Evolutionary conservation across 768 basidiomycete genomes (phyloP), one percentile per base, ranked within the genome.

Genomic region (Pulveroboletus sp.): DNA sequence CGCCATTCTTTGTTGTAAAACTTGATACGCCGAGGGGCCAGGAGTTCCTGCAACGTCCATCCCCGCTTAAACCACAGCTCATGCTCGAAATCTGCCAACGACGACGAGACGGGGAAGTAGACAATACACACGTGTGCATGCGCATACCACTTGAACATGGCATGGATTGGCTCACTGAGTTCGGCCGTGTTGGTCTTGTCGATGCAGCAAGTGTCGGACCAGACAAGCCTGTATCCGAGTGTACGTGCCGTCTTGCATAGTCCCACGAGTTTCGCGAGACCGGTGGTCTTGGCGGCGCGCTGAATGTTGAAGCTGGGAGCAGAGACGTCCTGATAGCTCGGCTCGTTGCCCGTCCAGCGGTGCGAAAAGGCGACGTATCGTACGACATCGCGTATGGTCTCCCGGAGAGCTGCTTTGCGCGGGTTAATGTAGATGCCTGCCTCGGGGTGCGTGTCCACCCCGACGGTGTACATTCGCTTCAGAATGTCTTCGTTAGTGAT

Each of bases 111-210:
- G 3, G 52, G 50, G 5, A 68, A 54, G 43, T 68, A 56, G 17
- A 56, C 52, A 40, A 68, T 55, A 44, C 68, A 69, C 15, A 68
- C n/a, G 17, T 66, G 51, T 5, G 62, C 52, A 27, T 68, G 36
- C 5, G 58, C 46, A 33, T 69, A 69, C 66, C 68, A 68, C 46
- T 49, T 57, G 57, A 57, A 69, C 62, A 69, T 69, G 24, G 68
- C 63, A 15, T 56, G 56, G 18, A 68, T 58, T 1, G 68, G 63
- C 45, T 69, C 67, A 12, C 54, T 52, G n/a, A 69, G 62, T 27
- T 69, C 67, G 3, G 51, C 26, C 3, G 49, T 24, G 38, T 62
- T 61, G 26, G 39, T 42, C 47, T 61, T 58, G 48, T 68, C 59
- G 32, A 70, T 65, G 47, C 66, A 69, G 17, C 64, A 68, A 0